A percentile compares a stretch with the other conserved stretches of the same genome.
Conservation (phyloP, 352 stramenopile genomes). For the Globisporangium parvum region DNA sequence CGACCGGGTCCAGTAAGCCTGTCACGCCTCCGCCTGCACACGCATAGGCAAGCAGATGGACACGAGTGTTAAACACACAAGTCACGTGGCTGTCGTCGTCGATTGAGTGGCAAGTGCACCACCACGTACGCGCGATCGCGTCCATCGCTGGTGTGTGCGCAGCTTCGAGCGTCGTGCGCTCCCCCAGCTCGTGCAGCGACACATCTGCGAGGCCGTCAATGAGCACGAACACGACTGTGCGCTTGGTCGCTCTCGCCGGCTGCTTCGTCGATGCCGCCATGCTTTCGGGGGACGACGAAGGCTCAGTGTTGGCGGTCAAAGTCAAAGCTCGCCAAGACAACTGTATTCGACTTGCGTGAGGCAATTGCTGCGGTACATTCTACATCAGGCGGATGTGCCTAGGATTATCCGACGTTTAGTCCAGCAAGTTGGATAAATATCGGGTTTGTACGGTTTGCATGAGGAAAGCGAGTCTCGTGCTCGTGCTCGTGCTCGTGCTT, state of each 20-base stretch:
- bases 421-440: too few relatives aligned
- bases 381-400: too few relatives aligned
- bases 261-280: neutral
- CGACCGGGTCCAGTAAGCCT: conserved; percentile 80
- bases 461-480: too few relatives aligned
- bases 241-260: conserved; percentile 21
- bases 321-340: neutral
- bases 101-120: neutral
- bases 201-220: conserved; percentile 83
- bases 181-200: conserved; percentile 45
- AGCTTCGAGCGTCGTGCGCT: conserved; percentile 56
- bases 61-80: neutral
- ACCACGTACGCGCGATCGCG: conserved; percentile 61
- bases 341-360: too few relatives aligned
- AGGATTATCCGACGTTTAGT: too few relatives aligned
- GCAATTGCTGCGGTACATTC: too few relatives aligned
- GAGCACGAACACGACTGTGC: conserved; percentile 78
- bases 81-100: too few relatives aligned
- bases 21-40: conserved; percentile 59
- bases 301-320: neutral
- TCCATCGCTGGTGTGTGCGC: conserved; percentile 80
- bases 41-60: neutral
- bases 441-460: too few relatives aligned
- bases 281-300: neutral
- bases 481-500: too few relatives aligned